Evolutionary conservation across 352 stramenopile species (phyloP).

Genomic region (Globisporangium spinosum): DNA sequence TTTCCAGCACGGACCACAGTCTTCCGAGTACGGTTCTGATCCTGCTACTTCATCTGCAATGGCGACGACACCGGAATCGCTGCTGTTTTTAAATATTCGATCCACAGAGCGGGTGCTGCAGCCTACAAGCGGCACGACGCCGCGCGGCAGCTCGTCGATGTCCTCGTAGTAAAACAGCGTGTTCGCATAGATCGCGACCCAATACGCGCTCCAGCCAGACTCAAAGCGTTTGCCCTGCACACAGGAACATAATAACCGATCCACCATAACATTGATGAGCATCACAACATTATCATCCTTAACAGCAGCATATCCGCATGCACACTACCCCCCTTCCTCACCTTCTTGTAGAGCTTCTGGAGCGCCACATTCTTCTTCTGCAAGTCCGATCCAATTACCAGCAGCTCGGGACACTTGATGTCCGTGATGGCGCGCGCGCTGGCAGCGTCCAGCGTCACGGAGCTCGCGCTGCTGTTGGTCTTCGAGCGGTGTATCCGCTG

Average conservation of each 20-base stretch:
- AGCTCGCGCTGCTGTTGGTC: conserved; percentile 16
- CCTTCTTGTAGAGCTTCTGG: conserved; percentile 54
- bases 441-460: conserved; percentile 13
- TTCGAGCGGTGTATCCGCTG: conserved; percentile 9
- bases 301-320: not conserved
- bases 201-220: conserved; percentile 51
- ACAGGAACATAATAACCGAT: not conserved
- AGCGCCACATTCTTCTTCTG: conserved; percentile 34
- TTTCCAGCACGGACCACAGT: conserved; percentile 75
- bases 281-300: not conserved
- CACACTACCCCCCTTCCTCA: not conserved
- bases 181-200: conserved; percentile 58
- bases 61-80: conserved; percentile 9
- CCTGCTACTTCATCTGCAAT: not conserved
- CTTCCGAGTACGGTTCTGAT: conserved; percentile 28
- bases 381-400: conserved; percentile 41
- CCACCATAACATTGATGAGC: not conserved
- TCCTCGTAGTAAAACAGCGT: conserved; percentile 65
- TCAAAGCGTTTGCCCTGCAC: conserved; percentile 55
- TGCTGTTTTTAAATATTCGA: conserved; percentile 44
- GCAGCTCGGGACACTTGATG: conserved; percentile 44
- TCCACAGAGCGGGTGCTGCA: conserved; percentile 52
- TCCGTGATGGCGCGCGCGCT: conserved; percentile 12
- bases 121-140: conserved; percentile 47
- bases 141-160: conserved; percentile 42